phyloP scores from a whole-genome alignment of 1,284 basidiomycete genomes.

The Polyporus tsugae region DNA sequence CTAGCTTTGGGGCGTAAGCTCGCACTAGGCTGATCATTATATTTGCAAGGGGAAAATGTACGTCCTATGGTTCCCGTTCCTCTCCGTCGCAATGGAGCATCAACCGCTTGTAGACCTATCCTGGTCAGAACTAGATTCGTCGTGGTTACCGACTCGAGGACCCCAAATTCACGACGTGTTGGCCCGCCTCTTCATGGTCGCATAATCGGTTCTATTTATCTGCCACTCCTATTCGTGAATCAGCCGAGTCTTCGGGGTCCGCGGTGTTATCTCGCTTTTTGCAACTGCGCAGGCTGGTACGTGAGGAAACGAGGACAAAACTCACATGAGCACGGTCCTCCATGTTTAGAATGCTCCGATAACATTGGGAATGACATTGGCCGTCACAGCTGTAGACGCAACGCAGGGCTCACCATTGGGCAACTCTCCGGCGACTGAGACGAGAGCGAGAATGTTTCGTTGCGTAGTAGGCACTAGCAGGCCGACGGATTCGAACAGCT shows the following conservation, averaged over 20 bases:
- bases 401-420: not conserved
- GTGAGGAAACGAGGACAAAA: not conserved
- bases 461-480: not conserved
- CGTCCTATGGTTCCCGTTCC: not conserved
- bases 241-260: not conserved
- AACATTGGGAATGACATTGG: slow-evolving; percentile 2
- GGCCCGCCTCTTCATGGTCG: too few species aligned
- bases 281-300: not conserved
- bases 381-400: not conserved
- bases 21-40: not conserved
- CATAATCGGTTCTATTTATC: too few species aligned
- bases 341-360: not conserved
- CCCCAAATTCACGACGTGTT: too few species aligned
- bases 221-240: not conserved
- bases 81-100: too few species aligned
- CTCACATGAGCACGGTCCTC: not conserved
- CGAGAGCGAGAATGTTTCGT: not conserved
- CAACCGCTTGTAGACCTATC: not conserved
- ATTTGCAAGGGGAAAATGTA: slow-evolving; percentile 3
- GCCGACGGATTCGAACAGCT: not conserved
- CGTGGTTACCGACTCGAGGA: too few species aligned
- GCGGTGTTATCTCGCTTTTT: not conserved
- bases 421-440: too few species aligned
- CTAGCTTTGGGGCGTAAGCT: not conserved
- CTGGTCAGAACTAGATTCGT: too few species aligned